Evolutionary conservation across 1,139 yeast genomes (phyloP).

Genomic region (Yamadazyma atmosphaerica): DNA sequence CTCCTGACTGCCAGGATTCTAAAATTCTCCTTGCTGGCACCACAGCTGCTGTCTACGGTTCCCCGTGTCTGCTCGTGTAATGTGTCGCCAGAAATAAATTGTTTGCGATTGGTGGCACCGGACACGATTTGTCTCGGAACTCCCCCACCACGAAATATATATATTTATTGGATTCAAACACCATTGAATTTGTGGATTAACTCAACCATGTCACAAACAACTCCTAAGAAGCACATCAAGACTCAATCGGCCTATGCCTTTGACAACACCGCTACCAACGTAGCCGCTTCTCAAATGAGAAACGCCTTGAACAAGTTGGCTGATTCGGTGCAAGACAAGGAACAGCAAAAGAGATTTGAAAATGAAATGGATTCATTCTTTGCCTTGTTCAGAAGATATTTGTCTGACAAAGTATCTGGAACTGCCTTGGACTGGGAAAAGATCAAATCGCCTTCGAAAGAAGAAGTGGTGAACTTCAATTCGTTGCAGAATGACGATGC

Average conservation of each 20-base stretch:
- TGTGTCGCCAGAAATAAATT: too few relatives aligned
- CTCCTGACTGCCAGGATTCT: neutral
- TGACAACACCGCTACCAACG: conserved; percentile 92
- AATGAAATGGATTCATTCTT: conserved; percentile 94
- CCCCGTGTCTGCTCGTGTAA: too few relatives aligned
- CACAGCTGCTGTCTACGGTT: too few relatives aligned
- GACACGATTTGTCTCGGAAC: neutral
- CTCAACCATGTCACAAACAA: conserved; percentile 13
- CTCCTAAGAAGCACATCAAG: conserved; percentile 66
- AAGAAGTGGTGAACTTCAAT: conserved; percentile 83
- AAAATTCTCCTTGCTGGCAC: neutral
- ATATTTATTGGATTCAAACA: neutral
- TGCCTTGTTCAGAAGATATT: conserved; percentile 87
- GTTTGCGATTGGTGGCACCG: neutral
- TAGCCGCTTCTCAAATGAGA: conserved; percentile 97
- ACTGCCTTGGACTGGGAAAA: conserved; percentile 90
- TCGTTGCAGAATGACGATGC: conserved; percentile 39
- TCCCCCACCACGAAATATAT: neutral
- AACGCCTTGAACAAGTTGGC: conserved; percentile 88
- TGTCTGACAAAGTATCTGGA: conserved; percentile 86
- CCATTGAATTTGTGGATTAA: neutral
- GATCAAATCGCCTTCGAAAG: conserved; percentile 83
- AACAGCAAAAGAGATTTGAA: conserved; percentile 67
- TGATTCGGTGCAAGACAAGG: conserved; percentile 69
- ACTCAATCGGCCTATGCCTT: conserved; percentile 78